These are phyloP conservation scores for Prunus yedoensis DNA, from an alignment of 331 rosid species.

Conservation along the genomic window DNA sequence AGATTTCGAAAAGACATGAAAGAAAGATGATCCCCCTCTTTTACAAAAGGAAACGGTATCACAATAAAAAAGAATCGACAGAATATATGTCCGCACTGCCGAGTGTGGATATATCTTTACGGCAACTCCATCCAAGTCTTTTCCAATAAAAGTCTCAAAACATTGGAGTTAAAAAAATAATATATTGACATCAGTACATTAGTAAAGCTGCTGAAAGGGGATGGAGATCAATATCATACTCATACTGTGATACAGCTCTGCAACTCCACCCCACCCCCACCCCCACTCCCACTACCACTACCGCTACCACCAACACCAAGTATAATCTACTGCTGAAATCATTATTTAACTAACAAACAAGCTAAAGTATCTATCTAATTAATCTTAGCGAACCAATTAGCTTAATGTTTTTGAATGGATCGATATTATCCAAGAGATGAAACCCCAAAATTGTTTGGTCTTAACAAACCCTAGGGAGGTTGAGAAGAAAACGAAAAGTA, in stretches of 20 bases:
- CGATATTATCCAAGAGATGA: background rate
- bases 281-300: background rate
- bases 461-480: background rate
- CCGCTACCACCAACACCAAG: no score
- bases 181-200: slow-evolving; percentile 3
- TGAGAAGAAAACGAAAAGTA: no score
- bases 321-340: background rate
- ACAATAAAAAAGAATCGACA: slow-evolving; percentile 58
- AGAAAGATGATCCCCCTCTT: slow-evolving; percentile 27
- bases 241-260: slow-evolving; percentile 7
- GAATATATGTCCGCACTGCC: slow-evolving; percentile 30
- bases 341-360: background rate
- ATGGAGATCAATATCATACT: slow-evolving; percentile 15
- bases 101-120: slow-evolving; percentile 5
- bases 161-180: slow-evolving; percentile 10
- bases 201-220: slow-evolving; percentile 42
- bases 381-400: background rate
- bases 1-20: slow-evolving; percentile 39
- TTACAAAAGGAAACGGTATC: slow-evolving; percentile 20
- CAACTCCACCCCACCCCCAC: slow-evolving; percentile 11
- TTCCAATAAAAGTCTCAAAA: slow-evolving; percentile 34
- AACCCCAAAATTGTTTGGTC: background rate
- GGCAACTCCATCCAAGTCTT: slow-evolving; percentile 29
- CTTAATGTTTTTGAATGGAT: background rate
- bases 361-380: background rate